Evolutionary conservation across 2,329 filamentous ascomycete genomes (phyloP).

Genomic region (Aspergillus sp.): DNA sequence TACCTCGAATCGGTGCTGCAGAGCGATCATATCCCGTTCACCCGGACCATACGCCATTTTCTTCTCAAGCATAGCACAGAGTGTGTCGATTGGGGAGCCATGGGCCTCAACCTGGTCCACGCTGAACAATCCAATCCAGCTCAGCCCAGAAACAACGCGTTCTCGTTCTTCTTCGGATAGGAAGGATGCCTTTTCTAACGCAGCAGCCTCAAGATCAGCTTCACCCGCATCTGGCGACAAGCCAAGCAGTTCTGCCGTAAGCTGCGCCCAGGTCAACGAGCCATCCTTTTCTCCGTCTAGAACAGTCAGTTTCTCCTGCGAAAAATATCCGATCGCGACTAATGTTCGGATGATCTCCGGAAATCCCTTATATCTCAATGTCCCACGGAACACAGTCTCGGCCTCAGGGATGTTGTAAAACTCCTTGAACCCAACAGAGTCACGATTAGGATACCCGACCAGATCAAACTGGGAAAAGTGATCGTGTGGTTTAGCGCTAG

Average conservation of each 20-base stretch:
- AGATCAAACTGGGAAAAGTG: background rate
- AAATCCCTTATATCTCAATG: constrained; percentile 4
- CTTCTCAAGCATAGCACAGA: constrained; percentile 1
- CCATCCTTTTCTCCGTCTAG: background rate
- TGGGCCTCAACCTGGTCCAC: background rate
- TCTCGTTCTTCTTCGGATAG: background rate
- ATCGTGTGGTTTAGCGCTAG: background rate
- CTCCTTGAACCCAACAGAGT: background rate
- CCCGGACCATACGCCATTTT: constrained; percentile 4
- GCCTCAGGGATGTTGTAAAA: constrained; percentile 7
- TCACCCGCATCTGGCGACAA: background rate
- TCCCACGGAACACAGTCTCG: constrained; percentile 1
- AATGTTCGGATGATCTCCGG: constrained; percentile 3
- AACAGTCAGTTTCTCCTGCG: background rate
- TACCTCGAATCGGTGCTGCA: constrained; percentile 2
- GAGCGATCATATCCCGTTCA: constrained; percentile 5
- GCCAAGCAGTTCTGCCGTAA: background rate
- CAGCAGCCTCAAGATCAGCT: background rate
- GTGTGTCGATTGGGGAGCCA: background rate
- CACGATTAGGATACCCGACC: constrained; percentile 5
- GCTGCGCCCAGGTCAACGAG: background rate
- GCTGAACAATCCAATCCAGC: background rate
- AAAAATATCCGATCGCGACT: constrained; percentile 2
- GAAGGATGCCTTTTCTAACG: background rate
- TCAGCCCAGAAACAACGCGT: background rate